phyloP scores from a whole-genome alignment of 768 basidiomycete species.

The Kwoniella botswanensis region DNA sequence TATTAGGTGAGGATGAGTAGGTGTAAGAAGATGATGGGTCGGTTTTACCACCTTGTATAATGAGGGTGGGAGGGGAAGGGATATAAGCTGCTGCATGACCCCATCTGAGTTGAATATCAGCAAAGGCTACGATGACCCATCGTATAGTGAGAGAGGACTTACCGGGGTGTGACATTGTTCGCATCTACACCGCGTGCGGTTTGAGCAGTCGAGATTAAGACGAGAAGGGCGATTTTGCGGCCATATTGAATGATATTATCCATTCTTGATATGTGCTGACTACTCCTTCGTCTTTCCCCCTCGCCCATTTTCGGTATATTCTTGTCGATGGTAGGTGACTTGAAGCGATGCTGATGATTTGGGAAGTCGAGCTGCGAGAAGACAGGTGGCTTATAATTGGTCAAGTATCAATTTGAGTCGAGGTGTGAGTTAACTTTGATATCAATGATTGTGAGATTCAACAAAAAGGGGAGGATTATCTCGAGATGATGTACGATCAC shows the following conservation, averaged over 20 bases:
- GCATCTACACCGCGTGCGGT: neutral
- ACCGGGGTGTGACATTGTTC: conserved; percentile 30
- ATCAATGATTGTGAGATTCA: no score
- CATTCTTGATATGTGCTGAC: neutral
- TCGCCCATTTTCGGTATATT: neutral
- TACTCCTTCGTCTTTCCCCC: neutral
- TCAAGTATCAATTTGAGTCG: neutral
- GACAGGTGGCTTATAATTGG: neutral
- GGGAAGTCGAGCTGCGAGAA: neutral
- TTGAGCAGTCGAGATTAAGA: neutral
- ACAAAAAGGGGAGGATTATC: no score
- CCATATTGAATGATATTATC: conserved; percentile 14
- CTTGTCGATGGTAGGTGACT: neutral
- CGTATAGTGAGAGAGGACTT: neutral
- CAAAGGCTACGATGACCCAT: neutral
- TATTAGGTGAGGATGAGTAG: conserved; percentile 76
- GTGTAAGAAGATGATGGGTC: conserved; percentile 71
- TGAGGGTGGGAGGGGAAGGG: conserved; percentile 61
- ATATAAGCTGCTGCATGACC: conserved; percentile 73
- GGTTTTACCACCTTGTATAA: conserved; percentile 80
- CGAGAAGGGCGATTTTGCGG: neutral
- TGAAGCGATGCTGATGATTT: neutral
- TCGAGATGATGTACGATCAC: neutral
- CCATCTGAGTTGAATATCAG: conserved; percentile 67
- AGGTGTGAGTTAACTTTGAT: neutral